A percentile compares a stretch with the other conserved stretches of the same genome.
phyloP scores from a whole-genome alignment of 2,329 filamentous ascomycete species.

The Penicillium polonicum region DNA sequence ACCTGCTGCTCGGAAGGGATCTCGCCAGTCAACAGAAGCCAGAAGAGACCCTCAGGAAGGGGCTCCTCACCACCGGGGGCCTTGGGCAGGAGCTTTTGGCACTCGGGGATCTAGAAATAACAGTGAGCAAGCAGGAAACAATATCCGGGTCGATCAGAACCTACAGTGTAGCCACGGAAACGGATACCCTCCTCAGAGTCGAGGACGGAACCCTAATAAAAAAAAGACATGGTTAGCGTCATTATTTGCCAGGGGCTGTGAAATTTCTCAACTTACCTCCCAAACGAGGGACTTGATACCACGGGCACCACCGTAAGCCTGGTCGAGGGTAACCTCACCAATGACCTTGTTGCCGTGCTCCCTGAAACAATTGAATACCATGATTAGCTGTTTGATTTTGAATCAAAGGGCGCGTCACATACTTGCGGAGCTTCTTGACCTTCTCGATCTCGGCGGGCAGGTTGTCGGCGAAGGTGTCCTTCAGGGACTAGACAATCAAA shows the following conservation, averaged over 20 bases:
- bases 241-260: background rate
- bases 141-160: slow-evolving; percentile 20
- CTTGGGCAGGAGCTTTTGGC: slow-evolving; percentile 95
- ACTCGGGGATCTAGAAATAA: slow-evolving; percentile 75
- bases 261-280: slow-evolving; percentile 59
- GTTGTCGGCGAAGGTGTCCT: slow-evolving; percentile 96
- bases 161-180: slow-evolving; percentile 91
- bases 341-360: slow-evolving; percentile 93
- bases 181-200: slow-evolving; percentile 99
- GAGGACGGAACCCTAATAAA: slow-evolving; percentile 74
- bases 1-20: slow-evolving; percentile 98
- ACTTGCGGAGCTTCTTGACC: slow-evolving; percentile 98
- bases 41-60: slow-evolving; percentile 98
- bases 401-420: slow-evolving; percentile 42
- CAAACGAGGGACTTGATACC: slow-evolving; percentile 98
- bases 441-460: slow-evolving; percentile 96
- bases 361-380: slow-evolving; percentile 50
- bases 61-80: slow-evolving; percentile 95
- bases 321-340: slow-evolving; percentile 97
- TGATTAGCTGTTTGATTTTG: slow-evolving; percentile 19
- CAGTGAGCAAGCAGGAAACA: slow-evolving; percentile 20
- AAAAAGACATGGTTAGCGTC: slow-evolving; percentile 13
- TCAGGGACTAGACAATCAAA: slow-evolving; percentile 68
- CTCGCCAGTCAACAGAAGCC: slow-evolving; percentile 97
- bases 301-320: slow-evolving; percentile 98